These are phyloP conservation scores for Dothideomycetes sp. DNA, from an alignment of 2,329 filamentous ascomycete genomes.

Conservation along the genomic window DNA sequence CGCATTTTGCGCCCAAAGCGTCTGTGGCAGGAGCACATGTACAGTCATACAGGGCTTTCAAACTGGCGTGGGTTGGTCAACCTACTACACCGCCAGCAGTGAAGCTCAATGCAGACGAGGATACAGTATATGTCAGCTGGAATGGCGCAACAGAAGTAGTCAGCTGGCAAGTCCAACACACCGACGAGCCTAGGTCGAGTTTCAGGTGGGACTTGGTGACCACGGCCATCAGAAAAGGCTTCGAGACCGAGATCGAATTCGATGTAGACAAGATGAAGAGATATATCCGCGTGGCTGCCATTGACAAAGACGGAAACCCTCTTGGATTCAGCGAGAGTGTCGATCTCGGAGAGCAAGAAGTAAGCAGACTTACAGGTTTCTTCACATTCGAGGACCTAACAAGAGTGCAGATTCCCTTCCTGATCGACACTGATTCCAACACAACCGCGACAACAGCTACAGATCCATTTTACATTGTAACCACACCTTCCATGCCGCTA, in stretches of 20 bases:
- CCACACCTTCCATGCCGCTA: neutral
- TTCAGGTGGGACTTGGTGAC: conserved; percentile 13
- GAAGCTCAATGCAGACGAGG: conserved; percentile 11
- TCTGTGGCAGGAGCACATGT: conserved; percentile 19
- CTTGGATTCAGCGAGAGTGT: neutral
- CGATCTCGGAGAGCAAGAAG: neutral
- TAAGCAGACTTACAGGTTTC: too few species aligned
- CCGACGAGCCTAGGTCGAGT: neutral
- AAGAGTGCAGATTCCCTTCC: too few species aligned
- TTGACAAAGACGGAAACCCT: conserved; percentile 12
- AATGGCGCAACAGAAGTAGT: conserved; percentile 37
- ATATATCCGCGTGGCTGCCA: conserved; percentile 18
- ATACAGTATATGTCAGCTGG: conserved; percentile 39
- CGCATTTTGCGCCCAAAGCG: conserved; percentile 28
- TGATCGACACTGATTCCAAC: too few species aligned
- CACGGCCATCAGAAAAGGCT: conserved; percentile 9
- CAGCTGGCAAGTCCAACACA: conserved; percentile 31
- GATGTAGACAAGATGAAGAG: conserved; percentile 12
- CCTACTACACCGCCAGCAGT: conserved; percentile 15
- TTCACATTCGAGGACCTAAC: too few species aligned
- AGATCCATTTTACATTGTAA: neutral
- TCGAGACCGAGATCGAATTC: conserved; percentile 15
- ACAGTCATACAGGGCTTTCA: conserved; percentile 26
- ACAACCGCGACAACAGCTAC: neutral
- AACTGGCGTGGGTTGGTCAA: conserved; percentile 18